Evolutionary conservation across 495 filamentous ascomycete genomes (phyloP).

Genomic region (Trichocladium uniseriatum): DNA sequence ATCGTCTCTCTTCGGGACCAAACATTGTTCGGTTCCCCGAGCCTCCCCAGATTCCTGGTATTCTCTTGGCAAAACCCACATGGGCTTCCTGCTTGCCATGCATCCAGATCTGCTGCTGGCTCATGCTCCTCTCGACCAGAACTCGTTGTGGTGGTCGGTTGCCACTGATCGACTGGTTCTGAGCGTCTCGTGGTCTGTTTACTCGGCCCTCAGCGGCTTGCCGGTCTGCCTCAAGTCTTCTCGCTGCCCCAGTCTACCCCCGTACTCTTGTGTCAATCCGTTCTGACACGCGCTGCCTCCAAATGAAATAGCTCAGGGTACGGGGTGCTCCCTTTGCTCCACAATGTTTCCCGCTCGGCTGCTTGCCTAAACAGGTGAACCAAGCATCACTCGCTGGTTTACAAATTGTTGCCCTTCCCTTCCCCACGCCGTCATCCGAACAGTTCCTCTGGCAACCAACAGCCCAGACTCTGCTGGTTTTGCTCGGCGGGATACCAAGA

Average conservation of each 20-base stretch:
- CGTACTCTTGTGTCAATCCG: constrained; percentile 30
- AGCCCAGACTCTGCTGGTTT: constrained; percentile 7
- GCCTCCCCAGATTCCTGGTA: constrained; percentile 12
- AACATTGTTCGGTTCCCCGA: background rate
- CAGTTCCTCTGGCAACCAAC: no score
- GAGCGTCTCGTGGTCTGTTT: constrained; percentile 10
- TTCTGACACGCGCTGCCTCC: constrained; percentile 31
- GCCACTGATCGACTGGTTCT: constrained; percentile 11
- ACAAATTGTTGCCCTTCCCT: constrained; percentile 18
- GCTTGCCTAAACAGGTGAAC: constrained; percentile 20
- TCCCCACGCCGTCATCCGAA: constrained; percentile 6
- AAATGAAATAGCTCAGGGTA: constrained; percentile 31
- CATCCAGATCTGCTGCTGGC: constrained; percentile 8
- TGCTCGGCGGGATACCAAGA: background rate
- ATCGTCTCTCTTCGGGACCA: background rate
- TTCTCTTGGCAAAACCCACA: constrained; percentile 2
- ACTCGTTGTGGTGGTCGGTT: constrained; percentile 4
- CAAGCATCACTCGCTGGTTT: constrained; percentile 13
- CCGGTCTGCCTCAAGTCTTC: constrained; percentile 11
- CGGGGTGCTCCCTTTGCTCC: constrained; percentile 17
- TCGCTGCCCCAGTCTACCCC: constrained; percentile 15
- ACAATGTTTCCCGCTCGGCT: constrained; percentile 27
- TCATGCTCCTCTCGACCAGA: constrained; percentile 1
- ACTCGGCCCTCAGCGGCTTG: constrained; percentile 9
- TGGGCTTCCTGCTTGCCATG: background rate